Base-by-base conservation (phyloP, 1,284 basidiomycete species). In the Sporisorium graminicola region DNA sequence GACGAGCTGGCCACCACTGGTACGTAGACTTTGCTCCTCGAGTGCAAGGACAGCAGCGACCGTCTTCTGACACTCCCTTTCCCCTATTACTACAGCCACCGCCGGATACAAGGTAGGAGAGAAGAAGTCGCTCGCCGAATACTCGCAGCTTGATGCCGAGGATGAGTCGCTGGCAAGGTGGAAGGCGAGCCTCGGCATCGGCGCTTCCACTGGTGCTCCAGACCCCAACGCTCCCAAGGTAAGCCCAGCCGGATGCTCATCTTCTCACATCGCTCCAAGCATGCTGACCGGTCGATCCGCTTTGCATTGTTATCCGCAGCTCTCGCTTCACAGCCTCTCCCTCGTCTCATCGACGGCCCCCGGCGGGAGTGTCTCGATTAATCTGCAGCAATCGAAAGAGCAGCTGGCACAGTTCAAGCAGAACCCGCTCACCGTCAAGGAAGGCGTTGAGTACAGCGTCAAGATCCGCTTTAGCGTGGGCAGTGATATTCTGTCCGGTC, bases 111-210 rank as follows among this genome's bases (percentile, higher is more conserved):
- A 84, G 53, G 74, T 78, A 2, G 86, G 86, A 29, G 81, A 85
- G 65, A 85, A 85, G 60, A 89, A 88, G 84, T 87, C 87, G 2
- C 82, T 89, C 16, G 88, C 87, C 20, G 89, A 89, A 81, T 88
- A 89, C 61, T 86, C 88, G 18, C 85, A 86, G 58, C 89, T 95
- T 59, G 94, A 95, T 86, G 92, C 91, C 13, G 88, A 92, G 68
- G 94, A 95, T 85, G 93, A 94, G 86, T 93, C 92, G 52, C 86
- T 90, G 10, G 87, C 88, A 57, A 91, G 93, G 73, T 95, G 94
- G 94, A 95, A 95, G 86, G 93, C 92, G 26, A 94, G 91, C 71
- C 89, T 96, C 37, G 94, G 94, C 59, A 91, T 95, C 76, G 89
- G 89, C 52, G 89, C 91, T 24, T 60, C 65, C 24, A 66, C 65